phyloP scores from a whole-genome alignment of 495 filamentous ascomycete genomes.

The Coniosporium apollinis region DNA sequence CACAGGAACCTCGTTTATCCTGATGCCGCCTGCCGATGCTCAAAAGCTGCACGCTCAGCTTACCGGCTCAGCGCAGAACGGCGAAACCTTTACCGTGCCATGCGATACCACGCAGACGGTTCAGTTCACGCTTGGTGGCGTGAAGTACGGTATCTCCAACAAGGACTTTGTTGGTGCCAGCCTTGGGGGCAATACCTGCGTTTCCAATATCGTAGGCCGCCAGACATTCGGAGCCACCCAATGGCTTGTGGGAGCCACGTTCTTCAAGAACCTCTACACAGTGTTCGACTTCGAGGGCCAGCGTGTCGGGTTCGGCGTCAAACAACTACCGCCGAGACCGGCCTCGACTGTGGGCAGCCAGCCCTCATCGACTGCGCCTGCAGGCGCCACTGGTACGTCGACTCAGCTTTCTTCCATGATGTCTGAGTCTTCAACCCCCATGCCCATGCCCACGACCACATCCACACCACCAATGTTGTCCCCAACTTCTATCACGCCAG shows the following conservation, averaged over 20 bases:
- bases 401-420: no score
- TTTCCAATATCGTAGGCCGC: slow-evolving; percentile 41
- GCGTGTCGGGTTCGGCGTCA: slow-evolving; percentile 6
- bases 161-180: slow-evolving; percentile 49
- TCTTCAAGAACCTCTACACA: slow-evolving; percentile 80
- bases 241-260: slow-evolving; percentile 72
- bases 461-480: no score
- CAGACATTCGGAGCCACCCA: slow-evolving; percentile 30
- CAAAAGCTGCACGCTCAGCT: slow-evolving; percentile 45
- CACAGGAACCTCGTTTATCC: slow-evolving; percentile 61
- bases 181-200: slow-evolving; percentile 31
- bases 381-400: no score
- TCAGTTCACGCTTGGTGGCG: slow-evolving; percentile 36
- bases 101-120: slow-evolving; percentile 43
- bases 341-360: no score
- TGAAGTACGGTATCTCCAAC: slow-evolving; percentile 44
- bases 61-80: slow-evolving; percentile 34
- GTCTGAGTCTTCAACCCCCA: no score
- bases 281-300: slow-evolving; percentile 52
- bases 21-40: slow-evolving; percentile 51
- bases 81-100: slow-evolving; percentile 47
- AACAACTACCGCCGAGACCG: no score
- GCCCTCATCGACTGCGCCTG: no score
- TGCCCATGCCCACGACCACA: no score
- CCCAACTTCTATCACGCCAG: no score